These are phyloP conservation scores for Pochonia chlamydosporia DNA, from an alignment of 2,329 filamentous ascomycete species.

Conservation along the genomic window DNA sequence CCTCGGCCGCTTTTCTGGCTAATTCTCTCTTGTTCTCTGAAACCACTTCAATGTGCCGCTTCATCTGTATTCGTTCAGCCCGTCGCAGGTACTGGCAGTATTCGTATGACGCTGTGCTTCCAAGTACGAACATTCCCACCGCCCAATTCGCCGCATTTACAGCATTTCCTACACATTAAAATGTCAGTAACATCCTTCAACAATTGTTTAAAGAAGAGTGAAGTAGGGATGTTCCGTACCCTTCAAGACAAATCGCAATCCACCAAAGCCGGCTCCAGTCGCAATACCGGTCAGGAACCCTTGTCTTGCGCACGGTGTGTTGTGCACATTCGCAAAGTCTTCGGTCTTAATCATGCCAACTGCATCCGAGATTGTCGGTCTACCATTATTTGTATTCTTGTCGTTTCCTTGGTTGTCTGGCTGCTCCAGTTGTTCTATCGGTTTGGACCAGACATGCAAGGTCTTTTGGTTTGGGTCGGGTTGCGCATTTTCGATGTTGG, in stretches of 20 bases:
- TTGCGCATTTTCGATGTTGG: constrained; percentile 21
- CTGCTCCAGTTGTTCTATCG: constrained; percentile 20
- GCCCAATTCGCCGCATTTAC: constrained; percentile 73
- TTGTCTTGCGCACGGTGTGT: constrained; percentile 78
- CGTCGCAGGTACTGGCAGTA: constrained; percentile 72
- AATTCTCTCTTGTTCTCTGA: constrained; percentile 45
- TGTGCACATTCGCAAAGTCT: constrained; percentile 68
- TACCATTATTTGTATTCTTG: constrained; percentile 16
- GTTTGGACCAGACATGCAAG: constrained; percentile 31
- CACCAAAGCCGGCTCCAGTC: constrained; percentile 69
- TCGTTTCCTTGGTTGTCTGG: constrained; percentile 11
- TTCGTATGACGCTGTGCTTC: constrained; percentile 71
- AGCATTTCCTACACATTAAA: constrained; percentile 20
- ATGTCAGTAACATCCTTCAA: background rate
- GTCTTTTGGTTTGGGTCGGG: constrained; percentile 22
- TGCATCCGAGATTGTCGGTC: constrained; percentile 48
- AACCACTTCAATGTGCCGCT: constrained; percentile 67
- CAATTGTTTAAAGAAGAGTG: background rate
- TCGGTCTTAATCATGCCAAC: constrained; percentile 60
- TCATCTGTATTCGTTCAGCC: constrained; percentile 77
- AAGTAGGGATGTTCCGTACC: constrained; percentile 52
- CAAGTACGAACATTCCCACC: constrained; percentile 67
- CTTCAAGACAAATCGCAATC: constrained; percentile 66
- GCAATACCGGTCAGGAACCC: constrained; percentile 79
- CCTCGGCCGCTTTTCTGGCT: constrained; percentile 39